phyloP scores from a whole-genome alignment of 345 rosid species.

The Salix exigua region DNA sequence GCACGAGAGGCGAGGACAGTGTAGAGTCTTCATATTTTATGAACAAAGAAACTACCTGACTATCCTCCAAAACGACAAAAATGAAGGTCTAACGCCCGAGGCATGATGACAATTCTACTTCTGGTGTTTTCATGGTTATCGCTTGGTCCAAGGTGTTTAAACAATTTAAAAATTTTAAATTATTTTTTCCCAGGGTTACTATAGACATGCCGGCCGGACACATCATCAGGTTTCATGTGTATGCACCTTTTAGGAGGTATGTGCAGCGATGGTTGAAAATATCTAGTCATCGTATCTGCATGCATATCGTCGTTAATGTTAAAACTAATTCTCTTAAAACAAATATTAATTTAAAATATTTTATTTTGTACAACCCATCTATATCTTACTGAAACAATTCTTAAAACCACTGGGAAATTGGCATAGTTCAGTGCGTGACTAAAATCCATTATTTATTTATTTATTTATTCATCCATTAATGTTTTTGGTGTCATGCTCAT shows the following conservation, averaged over 20 bases:
- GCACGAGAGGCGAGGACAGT: accelerated
- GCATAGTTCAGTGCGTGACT: background rate
- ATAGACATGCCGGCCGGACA: accelerated
- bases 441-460: background rate
- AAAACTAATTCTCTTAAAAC: no score
- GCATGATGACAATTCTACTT: accelerated
- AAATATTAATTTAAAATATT: no score
- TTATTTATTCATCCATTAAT: background rate
- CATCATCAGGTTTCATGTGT: accelerated
- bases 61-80: no score
- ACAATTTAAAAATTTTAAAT: no score
- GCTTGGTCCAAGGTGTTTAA: accelerated
- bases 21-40: no score
- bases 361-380: no score
- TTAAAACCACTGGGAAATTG: background rate
- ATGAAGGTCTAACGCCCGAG: accelerated
- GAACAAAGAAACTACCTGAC: no score
- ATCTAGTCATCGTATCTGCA: no score
- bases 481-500: background rate
- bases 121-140: no score
- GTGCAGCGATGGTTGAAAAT: no score
- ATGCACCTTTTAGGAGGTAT: accelerated
- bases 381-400: no score
- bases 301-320: no score
- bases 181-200: accelerated